Base-by-base conservation (phyloP, 371 early-diverging fungal species). In the Blastocladiella emersonii region DNA sequence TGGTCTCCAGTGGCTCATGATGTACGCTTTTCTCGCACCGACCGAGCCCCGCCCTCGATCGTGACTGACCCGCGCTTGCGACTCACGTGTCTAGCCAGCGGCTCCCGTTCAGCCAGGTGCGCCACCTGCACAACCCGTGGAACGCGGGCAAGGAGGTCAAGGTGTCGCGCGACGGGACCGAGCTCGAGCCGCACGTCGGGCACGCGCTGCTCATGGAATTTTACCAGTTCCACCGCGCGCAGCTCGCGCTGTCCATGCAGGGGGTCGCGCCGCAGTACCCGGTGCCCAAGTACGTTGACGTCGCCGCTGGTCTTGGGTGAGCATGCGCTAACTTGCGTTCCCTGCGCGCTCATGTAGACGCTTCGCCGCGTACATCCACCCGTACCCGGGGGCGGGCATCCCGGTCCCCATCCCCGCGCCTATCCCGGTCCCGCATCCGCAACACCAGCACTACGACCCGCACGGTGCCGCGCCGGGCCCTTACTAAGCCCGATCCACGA, bases 161-260 rank as follows among this genome's bases (percentile, higher is more conserved):
- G 56, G 72, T 78, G 21, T 73, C 74, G 41, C 74, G 79, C 53
- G 80, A 80, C 62, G 80, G 80, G 32, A 78, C 77, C 10, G 80
- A 80, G 45, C 68, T 80, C 13, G 80, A 78, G 35, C 67, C 78
- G 2, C 19, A 66, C 5, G 70, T 77, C 17, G 80, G 77, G 0
- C 71, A 75, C 51, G 68, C 70, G 35, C 64, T 79, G 15, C 30
- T 79, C 10, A 62, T 64, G 13, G 69, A 77, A 45, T 79, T 78
- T 44, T 56, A 66, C 39, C 63, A 61, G 56, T 51, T 51, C 53
- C 53, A 51, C 27, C 30, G 30, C 15, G 32, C 32, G 32, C 53
- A 51, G 23, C 15, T n/a, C 6, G 53, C 27, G 53, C 53, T 51
- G 13, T 10, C 30, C 15, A 25, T 13, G 13, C 53, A 51, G 21